Percentiles rank a stretch among this genome's conserved stretches.
phyloP scores from a whole-genome alignment of 495 filamentous ascomycete genomes.

The Trichoderma reesei region DNA sequence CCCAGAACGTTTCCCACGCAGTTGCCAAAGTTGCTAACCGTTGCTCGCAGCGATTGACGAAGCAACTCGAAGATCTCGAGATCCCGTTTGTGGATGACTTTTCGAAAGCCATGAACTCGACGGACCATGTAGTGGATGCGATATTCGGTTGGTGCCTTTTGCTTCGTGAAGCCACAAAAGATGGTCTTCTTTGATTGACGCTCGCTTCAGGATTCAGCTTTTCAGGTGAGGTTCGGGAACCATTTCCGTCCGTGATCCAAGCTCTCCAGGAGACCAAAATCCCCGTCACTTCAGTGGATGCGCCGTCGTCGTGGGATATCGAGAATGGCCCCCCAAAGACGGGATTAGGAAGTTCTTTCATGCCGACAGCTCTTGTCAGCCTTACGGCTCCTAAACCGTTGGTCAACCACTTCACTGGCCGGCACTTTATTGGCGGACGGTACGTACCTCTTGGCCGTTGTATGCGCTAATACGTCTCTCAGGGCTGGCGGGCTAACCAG shows the following conservation, averaged over 20 bases:
- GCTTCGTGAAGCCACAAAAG: slow-evolving; percentile 5
- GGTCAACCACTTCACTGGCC: slow-evolving; percentile 68
- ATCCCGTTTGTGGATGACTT: slow-evolving; percentile 86
- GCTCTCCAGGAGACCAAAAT: slow-evolving; percentile 61
- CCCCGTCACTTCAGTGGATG: slow-evolving; percentile 82
- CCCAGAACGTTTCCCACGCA: background rate
- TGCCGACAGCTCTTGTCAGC: slow-evolving; percentile 70
- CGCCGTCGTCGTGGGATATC: slow-evolving; percentile 89
- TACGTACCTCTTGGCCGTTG: slow-evolving; percentile 24
- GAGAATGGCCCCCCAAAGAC: slow-evolving; percentile 68
- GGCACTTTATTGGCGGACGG: slow-evolving; percentile 83
- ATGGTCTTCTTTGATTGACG: slow-evolving; percentile 11
- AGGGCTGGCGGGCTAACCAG: slow-evolving; percentile 15
- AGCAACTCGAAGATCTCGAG: slow-evolving; percentile 70
- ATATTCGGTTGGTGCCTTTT: slow-evolving; percentile 61
- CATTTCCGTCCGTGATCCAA: slow-evolving; percentile 71
- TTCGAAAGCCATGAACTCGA: slow-evolving; percentile 46
- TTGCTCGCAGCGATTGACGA: slow-evolving; percentile 56
- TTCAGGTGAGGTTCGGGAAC: slow-evolving; percentile 81
- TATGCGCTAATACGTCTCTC: background rate
- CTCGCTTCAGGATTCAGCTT: slow-evolving; percentile 70
- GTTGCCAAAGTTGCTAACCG: slow-evolving; percentile 12
- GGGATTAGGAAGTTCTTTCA: slow-evolving; percentile 71
- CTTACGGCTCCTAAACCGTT: slow-evolving; percentile 94
- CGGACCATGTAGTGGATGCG: slow-evolving; percentile 81